phyloP scores from a whole-genome alignment of 495 filamentous ascomycete genomes.

The Pseudoneurospora amorphoporcata region DNA sequence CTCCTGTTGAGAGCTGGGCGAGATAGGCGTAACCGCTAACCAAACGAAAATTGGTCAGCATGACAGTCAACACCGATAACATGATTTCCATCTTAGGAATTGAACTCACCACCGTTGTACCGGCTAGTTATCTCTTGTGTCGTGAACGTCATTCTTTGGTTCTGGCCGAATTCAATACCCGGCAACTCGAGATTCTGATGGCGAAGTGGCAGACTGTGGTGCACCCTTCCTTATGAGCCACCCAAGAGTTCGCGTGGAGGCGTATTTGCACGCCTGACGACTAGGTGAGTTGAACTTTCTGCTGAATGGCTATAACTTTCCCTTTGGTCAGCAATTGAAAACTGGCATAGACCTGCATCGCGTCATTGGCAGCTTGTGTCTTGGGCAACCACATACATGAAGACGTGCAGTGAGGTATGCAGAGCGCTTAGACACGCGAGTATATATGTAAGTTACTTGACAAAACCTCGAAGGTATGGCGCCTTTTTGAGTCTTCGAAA shows the following conservation, averaged over 20 bases:
- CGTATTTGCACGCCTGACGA: neutral
- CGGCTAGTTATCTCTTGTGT: neutral
- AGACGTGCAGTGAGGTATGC: constrained; percentile 23
- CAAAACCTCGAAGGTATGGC: neutral
- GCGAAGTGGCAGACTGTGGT: neutral
- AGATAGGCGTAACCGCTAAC: neutral
- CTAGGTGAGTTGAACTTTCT: neutral
- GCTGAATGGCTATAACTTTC: neutral
- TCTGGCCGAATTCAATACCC: neutral
- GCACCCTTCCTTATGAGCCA: neutral
- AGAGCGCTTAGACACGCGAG: constrained; percentile 67
- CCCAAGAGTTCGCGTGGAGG: neutral
- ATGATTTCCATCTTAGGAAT: neutral
- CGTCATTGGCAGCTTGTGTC: neutral
- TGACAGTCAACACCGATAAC: neutral
- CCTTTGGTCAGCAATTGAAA: neutral
- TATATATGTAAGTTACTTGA: constrained; percentile 38
- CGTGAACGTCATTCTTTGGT: neutral
- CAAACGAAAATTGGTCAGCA: neutral
- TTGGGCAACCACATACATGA: neutral
- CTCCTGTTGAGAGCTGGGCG: constrained; percentile 6
- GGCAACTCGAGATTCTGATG: neutral
- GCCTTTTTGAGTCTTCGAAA: neutral
- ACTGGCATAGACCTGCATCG: neutral
- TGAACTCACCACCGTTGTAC: neutral